phyloP scores from a whole-genome alignment of 164 flowering plant species.

The Houttuynia cordata region DNA sequence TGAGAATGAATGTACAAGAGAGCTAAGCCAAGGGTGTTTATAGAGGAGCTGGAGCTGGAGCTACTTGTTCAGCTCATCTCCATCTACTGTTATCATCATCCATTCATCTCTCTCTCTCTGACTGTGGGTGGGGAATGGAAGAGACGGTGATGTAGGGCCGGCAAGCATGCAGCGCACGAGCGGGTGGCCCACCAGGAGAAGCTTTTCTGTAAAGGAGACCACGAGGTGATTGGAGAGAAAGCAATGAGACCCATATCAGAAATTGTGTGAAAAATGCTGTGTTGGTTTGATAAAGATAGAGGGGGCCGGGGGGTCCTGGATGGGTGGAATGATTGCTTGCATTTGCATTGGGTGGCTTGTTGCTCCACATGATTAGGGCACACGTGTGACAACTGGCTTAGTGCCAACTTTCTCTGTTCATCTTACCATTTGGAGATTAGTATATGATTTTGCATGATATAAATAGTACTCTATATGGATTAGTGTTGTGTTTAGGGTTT shows the following conservation, averaged over 20 bases:
- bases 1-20: neutral
- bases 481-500: no score
- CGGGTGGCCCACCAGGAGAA: slow-evolving; percentile 13
- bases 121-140: neutral
- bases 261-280: neutral
- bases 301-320: no score
- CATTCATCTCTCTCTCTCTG: neutral
- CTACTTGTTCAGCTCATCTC: neutral
- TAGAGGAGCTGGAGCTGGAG: slow-evolving; percentile 1
- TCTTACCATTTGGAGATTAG: neutral
- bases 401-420: neutral
- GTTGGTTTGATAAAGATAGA: neutral
- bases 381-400: slow-evolving; percentile 16
- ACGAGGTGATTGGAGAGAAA: neutral
- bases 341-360: slow-evolving; percentile 6
- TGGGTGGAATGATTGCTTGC: slow-evolving; percentile 19
- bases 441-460: no score
- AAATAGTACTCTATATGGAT: neutral
- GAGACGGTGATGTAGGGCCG: slow-evolving; percentile 2
- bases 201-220: slow-evolving; percentile 1
- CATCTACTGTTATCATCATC: neutral
- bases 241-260: neutral
- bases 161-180: slow-evolving; percentile 19
- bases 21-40: neutral
- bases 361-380: slow-evolving; percentile 19